A percentile compares a stretch with the other conserved stretches of the same genome.
These are phyloP conservation scores for Pyracantha coccinea DNA, from an alignment of 331 rosid species.

Conservation along the genomic window DNA sequence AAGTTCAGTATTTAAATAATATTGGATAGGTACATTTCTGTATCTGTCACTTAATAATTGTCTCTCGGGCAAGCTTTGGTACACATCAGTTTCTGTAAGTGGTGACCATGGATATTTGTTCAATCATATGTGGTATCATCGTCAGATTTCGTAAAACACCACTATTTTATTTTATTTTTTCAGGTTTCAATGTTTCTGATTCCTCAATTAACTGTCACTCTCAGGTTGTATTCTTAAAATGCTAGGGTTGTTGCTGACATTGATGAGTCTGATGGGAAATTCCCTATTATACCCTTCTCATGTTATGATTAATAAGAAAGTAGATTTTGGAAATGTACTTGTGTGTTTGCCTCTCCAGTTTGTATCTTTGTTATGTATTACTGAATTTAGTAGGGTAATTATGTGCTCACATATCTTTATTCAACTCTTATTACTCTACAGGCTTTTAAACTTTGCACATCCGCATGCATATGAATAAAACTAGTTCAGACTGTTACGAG, in stretches of 20 bases:
- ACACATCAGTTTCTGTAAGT: neutral
- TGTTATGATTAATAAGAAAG: neutral
- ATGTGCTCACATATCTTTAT: neutral
- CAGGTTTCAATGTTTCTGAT: slow-evolving; percentile 1
- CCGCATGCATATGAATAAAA: slow-evolving; percentile 4
- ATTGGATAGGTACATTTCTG: neutral
- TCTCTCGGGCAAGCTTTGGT: neutral
- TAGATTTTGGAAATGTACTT: neutral
- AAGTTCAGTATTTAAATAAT: neutral
- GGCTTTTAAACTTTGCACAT: slow-evolving; percentile 1
- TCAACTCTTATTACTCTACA: neutral
- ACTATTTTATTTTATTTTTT: neutral
- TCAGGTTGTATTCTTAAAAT: slow-evolving; percentile 10
- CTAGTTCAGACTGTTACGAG: slow-evolving; percentile 1
- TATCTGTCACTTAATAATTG: neutral
- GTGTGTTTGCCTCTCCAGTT: slow-evolving; percentile 4
- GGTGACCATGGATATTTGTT: neutral
- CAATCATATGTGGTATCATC: neutral
- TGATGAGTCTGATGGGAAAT: neutral
- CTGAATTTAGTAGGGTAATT: neutral
- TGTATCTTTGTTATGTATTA: neutral
- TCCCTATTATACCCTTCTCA: neutral
- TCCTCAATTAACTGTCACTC: slow-evolving; percentile 1
- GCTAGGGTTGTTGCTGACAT: neutral
- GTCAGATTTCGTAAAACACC: neutral